Evolutionary conservation across 139 green algal species (phyloP).

Genomic region (Chlamydomonas applanata): DNA sequence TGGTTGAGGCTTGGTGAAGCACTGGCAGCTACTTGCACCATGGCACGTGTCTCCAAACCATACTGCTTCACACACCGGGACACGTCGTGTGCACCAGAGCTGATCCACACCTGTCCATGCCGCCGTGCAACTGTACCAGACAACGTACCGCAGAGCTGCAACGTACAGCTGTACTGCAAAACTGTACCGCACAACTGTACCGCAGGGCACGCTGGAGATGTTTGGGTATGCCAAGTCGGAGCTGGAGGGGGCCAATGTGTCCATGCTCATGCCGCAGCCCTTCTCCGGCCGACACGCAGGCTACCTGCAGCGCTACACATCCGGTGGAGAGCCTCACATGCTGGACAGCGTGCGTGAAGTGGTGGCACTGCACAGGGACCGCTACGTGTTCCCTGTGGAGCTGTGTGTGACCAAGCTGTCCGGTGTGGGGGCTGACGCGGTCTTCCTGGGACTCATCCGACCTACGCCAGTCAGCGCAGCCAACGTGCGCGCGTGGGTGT

Average conservation of each 20-base stretch:
- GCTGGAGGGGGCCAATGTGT: constrained; percentile 29
- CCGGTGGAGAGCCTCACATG: constrained; percentile 33
- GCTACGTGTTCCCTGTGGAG: constrained; percentile 27
- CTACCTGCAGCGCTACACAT: constrained; percentile 37
- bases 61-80: too few species aligned
- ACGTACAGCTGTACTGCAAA: too few species aligned
- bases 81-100: too few species aligned
- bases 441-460: constrained; percentile 31
- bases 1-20: too few species aligned
- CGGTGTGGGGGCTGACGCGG: constrained; percentile 18
- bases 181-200: too few species aligned
- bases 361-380: constrained; percentile 37
- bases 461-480: neutral
- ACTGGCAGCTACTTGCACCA: too few species aligned
- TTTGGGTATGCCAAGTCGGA: constrained; percentile 34
- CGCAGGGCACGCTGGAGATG: constrained; percentile 2
- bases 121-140: too few species aligned
- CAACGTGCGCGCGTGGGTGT: constrained; percentile 23
- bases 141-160: too few species aligned
- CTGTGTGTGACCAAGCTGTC: constrained; percentile 33
- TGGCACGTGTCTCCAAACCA: too few species aligned
- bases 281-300: constrained; percentile 32
- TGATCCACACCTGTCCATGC: too few species aligned
- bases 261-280: constrained; percentile 35
- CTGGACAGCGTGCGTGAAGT: constrained; percentile 44